phyloP scores from a whole-genome alignment of 305 asterid genomes.

The Fraxinus albicans region DNA sequence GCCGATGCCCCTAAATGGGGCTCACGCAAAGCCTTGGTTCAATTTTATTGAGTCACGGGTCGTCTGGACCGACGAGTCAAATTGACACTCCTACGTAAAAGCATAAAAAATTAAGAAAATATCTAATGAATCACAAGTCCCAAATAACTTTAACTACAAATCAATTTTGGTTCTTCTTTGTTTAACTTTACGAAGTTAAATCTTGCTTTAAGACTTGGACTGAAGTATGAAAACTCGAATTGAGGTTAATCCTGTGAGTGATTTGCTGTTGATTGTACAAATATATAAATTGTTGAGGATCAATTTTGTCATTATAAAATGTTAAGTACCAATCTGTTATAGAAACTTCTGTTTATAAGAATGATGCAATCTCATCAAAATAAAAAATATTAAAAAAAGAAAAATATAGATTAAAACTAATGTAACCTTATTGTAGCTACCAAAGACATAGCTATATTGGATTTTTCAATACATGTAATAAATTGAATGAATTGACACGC shows the following conservation, averaged over 20 bases:
- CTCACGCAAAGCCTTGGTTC: too few relatives aligned
- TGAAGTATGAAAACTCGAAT: not conserved
- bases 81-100: too few relatives aligned
- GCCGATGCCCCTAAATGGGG: too few relatives aligned
- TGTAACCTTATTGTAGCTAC: not conserved
- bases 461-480: not conserved
- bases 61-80: too few relatives aligned
- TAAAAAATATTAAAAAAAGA: too few relatives aligned
- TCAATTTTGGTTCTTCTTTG: not conserved
- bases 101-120: too few relatives aligned
- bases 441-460: not conserved
- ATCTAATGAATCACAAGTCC: too few relatives aligned
- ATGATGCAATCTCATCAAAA: not conserved
- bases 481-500: not conserved
- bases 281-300: not conserved
- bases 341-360: not conserved
- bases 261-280: not conserved
- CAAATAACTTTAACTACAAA: too few relatives aligned
- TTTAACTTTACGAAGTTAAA: not conserved
- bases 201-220: not conserved
- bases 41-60: too few relatives aligned
- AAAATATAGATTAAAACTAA: too few relatives aligned
- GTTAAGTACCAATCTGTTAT: not conserved
- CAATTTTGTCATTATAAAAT: not conserved
- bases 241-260: not conserved